Evolutionary conservation across 805 yeast genomes (phyloP).

Genomic region (Pichia cephalocereana): DNA sequence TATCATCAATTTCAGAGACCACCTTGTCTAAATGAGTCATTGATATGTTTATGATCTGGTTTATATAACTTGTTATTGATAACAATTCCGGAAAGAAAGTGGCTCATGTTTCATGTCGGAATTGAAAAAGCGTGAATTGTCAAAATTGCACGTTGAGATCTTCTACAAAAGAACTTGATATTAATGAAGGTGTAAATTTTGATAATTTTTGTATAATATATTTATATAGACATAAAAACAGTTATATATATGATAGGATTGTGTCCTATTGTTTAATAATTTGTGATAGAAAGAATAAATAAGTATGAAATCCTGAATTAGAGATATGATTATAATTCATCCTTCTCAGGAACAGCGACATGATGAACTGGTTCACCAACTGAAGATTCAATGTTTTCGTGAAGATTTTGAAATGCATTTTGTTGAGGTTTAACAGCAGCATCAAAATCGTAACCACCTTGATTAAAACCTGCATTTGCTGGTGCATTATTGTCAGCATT

Average conservation of each 20-base stretch:
- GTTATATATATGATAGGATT: too few relatives aligned
- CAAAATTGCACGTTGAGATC: too few relatives aligned
- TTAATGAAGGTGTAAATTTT: too few relatives aligned
- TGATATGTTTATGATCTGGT: too few relatives aligned
- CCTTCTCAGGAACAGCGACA: not conserved
- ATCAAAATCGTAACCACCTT: conserved; percentile 13
- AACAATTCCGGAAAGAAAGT: too few relatives aligned
- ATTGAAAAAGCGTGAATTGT: too few relatives aligned
- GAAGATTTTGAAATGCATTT: not conserved
- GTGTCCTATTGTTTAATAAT: too few relatives aligned
- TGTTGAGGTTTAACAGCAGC: conserved; percentile 11
- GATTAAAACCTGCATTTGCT: conserved; percentile 4
- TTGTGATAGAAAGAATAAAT: not conserved
- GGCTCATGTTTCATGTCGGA: too few relatives aligned
- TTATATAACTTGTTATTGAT: too few relatives aligned
- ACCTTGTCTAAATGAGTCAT: not conserved
- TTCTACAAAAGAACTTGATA: too few relatives aligned
- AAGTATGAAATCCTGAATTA: not conserved
- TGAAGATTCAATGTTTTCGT: not conserved
- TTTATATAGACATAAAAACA: too few relatives aligned
- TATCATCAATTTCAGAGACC: not conserved
- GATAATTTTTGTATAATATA: too few relatives aligned
- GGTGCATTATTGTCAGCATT: conserved; percentile 6
- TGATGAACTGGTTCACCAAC: not conserved
- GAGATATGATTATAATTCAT: conserved; percentile 2